These are phyloP conservation scores for Aspergillus pseudonomiae DNA, from an alignment of 2,329 filamentous ascomycete species.

Conservation along the genomic window DNA sequence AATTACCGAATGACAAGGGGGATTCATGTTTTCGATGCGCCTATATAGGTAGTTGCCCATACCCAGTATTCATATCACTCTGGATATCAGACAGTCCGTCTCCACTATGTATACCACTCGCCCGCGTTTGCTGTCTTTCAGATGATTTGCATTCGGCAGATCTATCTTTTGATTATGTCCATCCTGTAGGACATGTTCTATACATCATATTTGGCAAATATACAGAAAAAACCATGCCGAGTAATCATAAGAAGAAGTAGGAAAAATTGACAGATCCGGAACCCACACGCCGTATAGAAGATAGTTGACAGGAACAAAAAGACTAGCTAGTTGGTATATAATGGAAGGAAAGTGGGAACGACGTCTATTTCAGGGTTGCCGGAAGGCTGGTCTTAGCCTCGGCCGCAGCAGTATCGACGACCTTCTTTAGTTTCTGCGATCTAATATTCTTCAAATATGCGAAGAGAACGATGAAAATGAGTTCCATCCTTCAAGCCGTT, in stretches of 20 bases:
- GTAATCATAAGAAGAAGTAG: conserved; percentile 9
- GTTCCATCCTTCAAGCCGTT: conserved; percentile 68
- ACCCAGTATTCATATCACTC: not conserved
- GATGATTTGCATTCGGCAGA: conserved; percentile 1
- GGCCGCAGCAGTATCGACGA: conserved; percentile 64
- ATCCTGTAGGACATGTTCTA: conserved; percentile 15
- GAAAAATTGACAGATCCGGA: conserved; percentile 20
- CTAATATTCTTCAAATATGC: conserved; percentile 75
- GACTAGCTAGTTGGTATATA: conserved; percentile 13
- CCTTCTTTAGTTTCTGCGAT: conserved; percentile 69
- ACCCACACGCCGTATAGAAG: conserved; percentile 21
- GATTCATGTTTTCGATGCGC: not conserved
- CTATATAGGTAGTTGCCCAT: not conserved
- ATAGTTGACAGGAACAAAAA: conserved; percentile 7
- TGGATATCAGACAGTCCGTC: not conserved
- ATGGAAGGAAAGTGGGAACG: conserved; percentile 17
- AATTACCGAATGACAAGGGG: not conserved
- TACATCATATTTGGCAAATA: conserved; percentile 18
- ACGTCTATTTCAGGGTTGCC: conserved; percentile 49
- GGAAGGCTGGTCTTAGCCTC: conserved; percentile 60
- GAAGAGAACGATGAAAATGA: conserved; percentile 83
- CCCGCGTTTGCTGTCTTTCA: not conserved
- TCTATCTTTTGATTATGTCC: conserved; percentile 13
- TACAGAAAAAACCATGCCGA: conserved; percentile 15
- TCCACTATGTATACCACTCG: not conserved